Base-by-base conservation (phyloP, 148 eudicot genomes). In the Pouteria glomerata region DNA sequence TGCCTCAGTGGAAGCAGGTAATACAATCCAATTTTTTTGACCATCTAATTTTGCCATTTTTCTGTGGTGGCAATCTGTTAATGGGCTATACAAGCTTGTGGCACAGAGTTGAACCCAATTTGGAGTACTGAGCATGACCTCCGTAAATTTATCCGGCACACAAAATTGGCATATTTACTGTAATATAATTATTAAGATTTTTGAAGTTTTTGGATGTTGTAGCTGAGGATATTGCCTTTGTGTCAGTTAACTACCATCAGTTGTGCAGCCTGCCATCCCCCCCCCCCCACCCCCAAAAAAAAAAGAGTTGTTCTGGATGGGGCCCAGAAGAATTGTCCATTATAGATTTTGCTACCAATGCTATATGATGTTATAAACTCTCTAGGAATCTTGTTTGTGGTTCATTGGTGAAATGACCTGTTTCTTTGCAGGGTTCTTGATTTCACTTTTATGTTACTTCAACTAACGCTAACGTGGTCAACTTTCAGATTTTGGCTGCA, bases 401-500 rank as follows among this genome's bases (percentile, higher is more conserved):
- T 16, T 41, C n/a, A 30, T 57, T 65, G 52, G 42, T 44, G 34
- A 44, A 44, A 31, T 30, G 35, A 26, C 62, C 48, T 35, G 58
- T 24, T 52, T 56, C 13, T 23, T 48, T 12, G 21, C 41, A 35
- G 18, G n/a, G 24, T 57, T 52, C 23, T 73, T 29, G 19, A 41
- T 4, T 15, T 63, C 16, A 16, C 2, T 12, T 51, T 8, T 51
- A 34, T 55, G 2, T 52, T 35, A 48, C 27, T 8, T 50, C 24
- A 33, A 29, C 66, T 70, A 41, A 64, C 16, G 6, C 24, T 45
- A 14, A 61, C 16, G 15, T 57, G 59, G 21, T 74, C 23, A 73
- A 57, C 66, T 68, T 85, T 73, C 90, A 95, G 98, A 84, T 86
- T 89, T 76, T 95, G 98, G 98, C 90, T 95, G 57, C 97, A 90